Conservation (phyloP, 352 stramenopile species). For the Phytophthora megakarya region DNA sequence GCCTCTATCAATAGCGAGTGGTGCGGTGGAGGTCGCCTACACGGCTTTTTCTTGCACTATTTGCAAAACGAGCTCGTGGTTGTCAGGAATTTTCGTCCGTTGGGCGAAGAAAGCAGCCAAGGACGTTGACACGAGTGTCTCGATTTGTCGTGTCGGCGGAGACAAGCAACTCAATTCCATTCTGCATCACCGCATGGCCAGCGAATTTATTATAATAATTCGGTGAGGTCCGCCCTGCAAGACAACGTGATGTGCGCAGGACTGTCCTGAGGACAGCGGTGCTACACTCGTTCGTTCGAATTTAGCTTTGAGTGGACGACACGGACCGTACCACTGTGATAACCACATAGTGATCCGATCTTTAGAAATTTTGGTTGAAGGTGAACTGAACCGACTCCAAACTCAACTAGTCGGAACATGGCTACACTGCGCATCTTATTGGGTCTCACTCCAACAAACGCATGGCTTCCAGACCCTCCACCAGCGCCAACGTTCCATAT, state of each 20-base stretch:
- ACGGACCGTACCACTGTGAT: not conserved
- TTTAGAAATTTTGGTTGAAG: constrained; percentile 35
- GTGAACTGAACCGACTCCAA: constrained; percentile 27
- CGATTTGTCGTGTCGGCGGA: constrained; percentile 8
- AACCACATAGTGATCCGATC: constrained; percentile 19
- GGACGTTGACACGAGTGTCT: not conserved
- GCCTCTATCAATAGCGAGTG: constrained; percentile 17
- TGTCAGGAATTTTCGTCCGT: constrained; percentile 24
- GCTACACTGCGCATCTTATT: constrained; percentile 21
- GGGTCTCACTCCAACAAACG: constrained; percentile 11
- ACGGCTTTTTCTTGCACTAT: constrained; percentile 24
- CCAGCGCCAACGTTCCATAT: no score
- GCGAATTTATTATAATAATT: constrained; percentile 21
- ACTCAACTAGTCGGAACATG: constrained; percentile 37
- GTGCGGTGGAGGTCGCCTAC: not conserved
- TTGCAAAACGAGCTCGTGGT: not conserved
- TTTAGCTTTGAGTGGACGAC: constrained; percentile 11
- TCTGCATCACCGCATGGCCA: constrained; percentile 25
- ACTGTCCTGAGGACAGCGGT: not conserved
- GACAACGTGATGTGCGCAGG: not conserved
- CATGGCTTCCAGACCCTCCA: no score
- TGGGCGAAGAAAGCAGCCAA: constrained; percentile 18
- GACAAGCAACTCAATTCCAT: constrained; percentile 15
- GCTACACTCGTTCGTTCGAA: constrained; percentile 11
- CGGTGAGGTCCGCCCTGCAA: constrained; percentile 22